phyloP scores from a whole-genome alignment of 2,329 filamentous ascomycete species.

The Arthrobotrys sphaeroides region DNA sequence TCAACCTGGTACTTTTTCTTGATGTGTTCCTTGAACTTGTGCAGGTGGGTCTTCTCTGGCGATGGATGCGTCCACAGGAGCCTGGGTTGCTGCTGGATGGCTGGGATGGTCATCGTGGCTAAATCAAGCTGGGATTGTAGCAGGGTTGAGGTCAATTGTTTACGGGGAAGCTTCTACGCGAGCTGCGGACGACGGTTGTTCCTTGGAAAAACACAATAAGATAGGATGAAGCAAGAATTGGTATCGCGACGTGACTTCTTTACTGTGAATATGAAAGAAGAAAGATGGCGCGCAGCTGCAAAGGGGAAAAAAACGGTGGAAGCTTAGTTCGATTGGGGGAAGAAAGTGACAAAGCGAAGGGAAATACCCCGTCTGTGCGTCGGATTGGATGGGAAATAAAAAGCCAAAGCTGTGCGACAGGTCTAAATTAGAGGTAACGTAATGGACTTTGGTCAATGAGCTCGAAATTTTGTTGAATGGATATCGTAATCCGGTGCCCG shows the following conservation, averaged over 20 bases:
- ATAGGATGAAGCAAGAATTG: too few species aligned
- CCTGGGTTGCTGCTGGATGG: slow-evolving; percentile 27
- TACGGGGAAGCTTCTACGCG: too few species aligned
- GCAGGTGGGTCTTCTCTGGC: slow-evolving; percentile 55
- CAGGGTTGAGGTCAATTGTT: too few species aligned
- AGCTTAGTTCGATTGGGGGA: slow-evolving; percentile 33
- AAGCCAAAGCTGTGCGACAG: slow-evolving; percentile 18
- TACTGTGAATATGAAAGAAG: slow-evolving; percentile 9
- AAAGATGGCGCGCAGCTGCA: slow-evolving; percentile 4
- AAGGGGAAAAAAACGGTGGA: slow-evolving; percentile 13
- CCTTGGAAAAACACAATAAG: not conserved
- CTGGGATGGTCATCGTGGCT: slow-evolving; percentile 31
- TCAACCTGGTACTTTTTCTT: slow-evolving; percentile 67
- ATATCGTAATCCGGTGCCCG: slow-evolving; percentile 6
- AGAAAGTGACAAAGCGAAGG: not conserved
- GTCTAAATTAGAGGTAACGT: slow-evolving; percentile 8
- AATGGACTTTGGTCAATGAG: not conserved
- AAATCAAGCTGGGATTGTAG: not conserved
- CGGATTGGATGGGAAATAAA: slow-evolving; percentile 21
- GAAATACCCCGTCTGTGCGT: slow-evolving; percentile 41
- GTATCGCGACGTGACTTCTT: not conserved
- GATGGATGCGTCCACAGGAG: slow-evolving; percentile 56
- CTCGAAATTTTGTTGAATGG: slow-evolving; percentile 11
- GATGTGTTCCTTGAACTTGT: slow-evolving; percentile 57
- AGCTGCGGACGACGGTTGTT: too few species aligned